Conservation (phyloP, 352 stramenopile genomes). For the Globisporangium abappressorium region DNA sequence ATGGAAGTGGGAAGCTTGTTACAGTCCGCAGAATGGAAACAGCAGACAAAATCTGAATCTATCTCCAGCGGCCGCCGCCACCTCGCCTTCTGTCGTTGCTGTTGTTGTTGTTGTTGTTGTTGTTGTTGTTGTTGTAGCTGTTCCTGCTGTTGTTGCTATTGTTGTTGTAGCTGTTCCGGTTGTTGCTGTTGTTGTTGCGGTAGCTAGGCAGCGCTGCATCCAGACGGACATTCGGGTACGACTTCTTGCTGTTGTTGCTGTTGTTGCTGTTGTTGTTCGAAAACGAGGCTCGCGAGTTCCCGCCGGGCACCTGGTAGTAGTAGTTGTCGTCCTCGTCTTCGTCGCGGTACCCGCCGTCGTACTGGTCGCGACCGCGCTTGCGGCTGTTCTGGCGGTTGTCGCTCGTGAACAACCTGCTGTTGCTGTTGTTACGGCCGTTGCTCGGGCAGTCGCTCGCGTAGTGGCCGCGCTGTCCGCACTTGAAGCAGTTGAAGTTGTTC, state of each 20-base stretch:
- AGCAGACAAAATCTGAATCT: conserved; percentile 8
- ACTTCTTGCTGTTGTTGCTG: conserved; percentile 6
- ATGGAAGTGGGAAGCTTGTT: background rate
- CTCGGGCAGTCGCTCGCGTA: conserved; percentile 46
- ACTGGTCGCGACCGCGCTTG: conserved; percentile 50
- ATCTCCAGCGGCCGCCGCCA: conserved; percentile 15
- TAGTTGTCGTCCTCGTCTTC: conserved; percentile 33
- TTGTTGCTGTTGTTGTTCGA: conserved; percentile 5
- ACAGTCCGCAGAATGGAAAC: background rate
- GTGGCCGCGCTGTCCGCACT: conserved; percentile 43
- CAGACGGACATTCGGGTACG: conserved; percentile 16
- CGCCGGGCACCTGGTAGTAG: conserved; percentile 31
- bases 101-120: conserved; percentile 24
- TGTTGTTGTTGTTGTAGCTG: conserved; percentile 17
- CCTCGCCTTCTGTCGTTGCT: conserved; percentile 16
- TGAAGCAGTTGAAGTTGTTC: conserved; percentile 46
- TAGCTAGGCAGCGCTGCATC: conserved; percentile 19
- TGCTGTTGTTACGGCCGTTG: conserved; percentile 11
- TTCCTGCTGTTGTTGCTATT: conserved; percentile 11
- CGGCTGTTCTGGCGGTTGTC: conserved; percentile 31
- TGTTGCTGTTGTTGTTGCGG: conserved; percentile 12
- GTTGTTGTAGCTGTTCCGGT: conserved; percentile 16
- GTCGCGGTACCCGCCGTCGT: conserved; percentile 36
- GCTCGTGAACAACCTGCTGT: conserved; percentile 10
- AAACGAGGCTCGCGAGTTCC: conserved; percentile 11